Evolutionary conservation across 202 grass and related monocot genomes (phyloP).

Genomic region (Digitaria exilis): DNA sequence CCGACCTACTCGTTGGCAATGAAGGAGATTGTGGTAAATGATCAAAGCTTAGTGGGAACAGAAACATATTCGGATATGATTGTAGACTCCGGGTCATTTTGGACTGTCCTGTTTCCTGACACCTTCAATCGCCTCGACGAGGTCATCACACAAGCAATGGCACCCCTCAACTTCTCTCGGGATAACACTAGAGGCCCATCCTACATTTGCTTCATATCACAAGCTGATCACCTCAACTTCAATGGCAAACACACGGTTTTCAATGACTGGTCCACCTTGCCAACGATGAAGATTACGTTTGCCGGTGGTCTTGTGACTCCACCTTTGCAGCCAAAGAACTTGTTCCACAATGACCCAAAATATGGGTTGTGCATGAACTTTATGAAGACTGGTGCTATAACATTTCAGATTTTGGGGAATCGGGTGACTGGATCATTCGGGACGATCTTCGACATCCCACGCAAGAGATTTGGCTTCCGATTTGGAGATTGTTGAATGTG

Average conservation of each 20-base stretch:
- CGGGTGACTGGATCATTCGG: too few species aligned
- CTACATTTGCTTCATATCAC: neutral
- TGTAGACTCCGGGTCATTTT: neutral
- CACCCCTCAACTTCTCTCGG: neutral
- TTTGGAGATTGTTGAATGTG: too few species aligned
- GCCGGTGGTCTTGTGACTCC: too few species aligned
- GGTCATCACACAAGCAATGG: neutral
- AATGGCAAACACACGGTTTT: neutral
- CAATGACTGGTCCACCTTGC: neutral
- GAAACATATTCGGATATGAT: neutral
- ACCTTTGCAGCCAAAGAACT: too few species aligned
- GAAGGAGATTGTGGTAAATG: neutral
- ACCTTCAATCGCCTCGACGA: neutral
- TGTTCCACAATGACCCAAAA: too few species aligned
- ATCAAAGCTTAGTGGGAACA: neutral
- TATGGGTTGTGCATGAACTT: too few species aligned
- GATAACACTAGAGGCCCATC: rapidly evolving
- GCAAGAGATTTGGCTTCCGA: too few species aligned
- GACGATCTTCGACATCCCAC: too few species aligned
- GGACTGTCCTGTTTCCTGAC: neutral
- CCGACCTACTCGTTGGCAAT: neutral
- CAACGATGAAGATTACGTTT: neutral
- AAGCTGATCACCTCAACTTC: neutral
- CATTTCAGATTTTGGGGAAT: too few species aligned
- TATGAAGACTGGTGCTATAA: too few species aligned